Evolutionary conservation across 2,329 filamentous ascomycete species (phyloP), one percentile per base, ranked within the genome.

Genomic region (Microascus cirrosus): DNA sequence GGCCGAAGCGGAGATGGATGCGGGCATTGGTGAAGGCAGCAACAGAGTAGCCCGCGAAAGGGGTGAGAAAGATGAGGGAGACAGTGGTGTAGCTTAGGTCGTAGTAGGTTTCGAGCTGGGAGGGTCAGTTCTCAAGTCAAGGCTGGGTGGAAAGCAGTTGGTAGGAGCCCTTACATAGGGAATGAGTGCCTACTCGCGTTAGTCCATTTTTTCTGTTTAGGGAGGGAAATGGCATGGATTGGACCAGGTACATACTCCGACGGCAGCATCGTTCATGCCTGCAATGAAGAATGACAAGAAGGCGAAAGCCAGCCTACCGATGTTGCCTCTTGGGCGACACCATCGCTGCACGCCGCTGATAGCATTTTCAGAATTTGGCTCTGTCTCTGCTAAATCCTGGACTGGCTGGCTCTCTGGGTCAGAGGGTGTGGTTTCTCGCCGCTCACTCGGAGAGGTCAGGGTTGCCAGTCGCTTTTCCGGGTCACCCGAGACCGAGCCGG

Each of bases 61-160:
- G 84, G 0, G 82, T 81, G 2, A 88, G 71, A 67, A 86, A 87
- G 53, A 86, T 74, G 4, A 86, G 73, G 0, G 84, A 85, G 0
- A 86, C 77, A 52, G 85, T 66, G 0, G 81, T 77, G 65, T 86
- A 86, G 32, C 70, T 77, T 11, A 86, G 72, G 25, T 74, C 60
- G 66, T 86, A 86, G 69, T 85, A 85, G 18, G 69, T 68, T 73
- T 86, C 82, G 6, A 86, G 73, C 80, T 83, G 58, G n/a, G 45
- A 20, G 20, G 2, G 22, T 50, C 24, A 42, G 15, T 36, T 20
- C 7, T 13, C 25, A 34, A n/a, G 2, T 32, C 4, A 8, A 4
- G 4, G 8, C 36, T 25, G 62, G 12, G 59, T 1, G 12, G 11
- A 2, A 22, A 3, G 3, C 22, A 32, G 11, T 12, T 25, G 7